Conservation (phyloP, 2,329 filamentous ascomycete species). For the Botryotinia convoluta region DNA sequence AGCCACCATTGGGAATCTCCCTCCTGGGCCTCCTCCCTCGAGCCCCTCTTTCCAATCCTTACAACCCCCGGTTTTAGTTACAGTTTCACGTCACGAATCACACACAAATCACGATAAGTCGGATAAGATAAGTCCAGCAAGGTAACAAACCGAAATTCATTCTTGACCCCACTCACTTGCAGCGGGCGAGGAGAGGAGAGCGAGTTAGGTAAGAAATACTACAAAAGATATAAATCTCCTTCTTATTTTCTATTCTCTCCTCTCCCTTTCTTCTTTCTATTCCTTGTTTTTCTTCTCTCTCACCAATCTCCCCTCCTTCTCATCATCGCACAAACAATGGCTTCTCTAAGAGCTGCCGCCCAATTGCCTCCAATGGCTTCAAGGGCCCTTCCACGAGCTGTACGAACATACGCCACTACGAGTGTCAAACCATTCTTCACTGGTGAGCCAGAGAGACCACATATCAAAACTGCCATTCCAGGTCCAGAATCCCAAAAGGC, state of each 20-base stretch:
- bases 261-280: not conserved
- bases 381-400: constrained; percentile 23
- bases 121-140: not conserved
- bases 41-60: not conserved
- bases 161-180: not conserved
- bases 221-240: not conserved
- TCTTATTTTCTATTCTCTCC: not conserved
- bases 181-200: not conserved
- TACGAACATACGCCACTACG: constrained; percentile 30
- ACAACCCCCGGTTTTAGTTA: not conserved
- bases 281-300: not conserved
- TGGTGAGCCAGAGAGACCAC: constrained; percentile 36
- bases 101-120: not conserved
- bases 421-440: constrained; percentile 35
- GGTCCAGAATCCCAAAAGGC: constrained; percentile 41
- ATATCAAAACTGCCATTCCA: constrained; percentile 41
- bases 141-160: not conserved
- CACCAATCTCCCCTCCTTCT: not conserved
- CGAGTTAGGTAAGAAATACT: not conserved
- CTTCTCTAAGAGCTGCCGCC: constrained; percentile 37
- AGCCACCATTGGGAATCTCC: not conserved
- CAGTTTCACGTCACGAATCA: not conserved
- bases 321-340: constrained; percentile 26
- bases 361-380: constrained; percentile 32
- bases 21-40: not conserved